Conservation (phyloP, 2,329 filamentous ascomycete species). For the Aspergillus versicolor region DNA sequence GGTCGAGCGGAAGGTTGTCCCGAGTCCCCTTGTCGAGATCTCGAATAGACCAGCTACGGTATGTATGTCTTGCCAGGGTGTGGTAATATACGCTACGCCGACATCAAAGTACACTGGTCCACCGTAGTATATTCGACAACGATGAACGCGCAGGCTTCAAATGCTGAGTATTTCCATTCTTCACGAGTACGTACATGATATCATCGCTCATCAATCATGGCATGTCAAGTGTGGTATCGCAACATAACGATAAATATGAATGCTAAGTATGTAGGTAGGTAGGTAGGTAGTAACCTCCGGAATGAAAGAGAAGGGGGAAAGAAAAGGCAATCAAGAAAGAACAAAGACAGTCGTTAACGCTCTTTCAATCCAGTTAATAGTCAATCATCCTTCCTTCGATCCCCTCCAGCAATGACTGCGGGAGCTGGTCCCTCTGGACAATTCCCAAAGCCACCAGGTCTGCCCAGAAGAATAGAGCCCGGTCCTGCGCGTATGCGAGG, state of each 20-base stretch:
- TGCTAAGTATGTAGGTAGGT: background rate
- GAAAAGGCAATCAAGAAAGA: background rate
- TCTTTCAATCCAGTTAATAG: slow-evolving; percentile 47
- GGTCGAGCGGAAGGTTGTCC: too few relatives aligned
- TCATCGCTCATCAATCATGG: slow-evolving; percentile 15
- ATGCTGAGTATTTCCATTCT: background rate
- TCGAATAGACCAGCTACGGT: too few relatives aligned
- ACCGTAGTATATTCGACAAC: background rate
- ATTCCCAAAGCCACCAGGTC: slow-evolving; percentile 79
- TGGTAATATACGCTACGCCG: too few relatives aligned
- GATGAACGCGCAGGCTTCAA: too few relatives aligned
- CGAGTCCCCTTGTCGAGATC: too few relatives aligned
- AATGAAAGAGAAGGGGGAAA: background rate
- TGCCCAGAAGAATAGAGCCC: slow-evolving; percentile 92
- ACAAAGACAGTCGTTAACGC: background rate
- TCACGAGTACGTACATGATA: slow-evolving; percentile 16
- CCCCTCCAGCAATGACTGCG: slow-evolving; percentile 60
- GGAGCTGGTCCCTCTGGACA: slow-evolving; percentile 72
- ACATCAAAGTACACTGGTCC: background rate
- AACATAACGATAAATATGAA: slow-evolving; percentile 5
- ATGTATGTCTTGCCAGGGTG: too few relatives aligned
- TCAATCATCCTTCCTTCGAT: slow-evolving; percentile 65
- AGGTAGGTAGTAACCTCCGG: background rate
- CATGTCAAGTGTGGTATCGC: slow-evolving; percentile 13
- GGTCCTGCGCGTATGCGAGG: slow-evolving; percentile 82